phyloP scores from a whole-genome alignment of 2,329 filamentous ascomycete species.

The Cryoendolithus antarcticus region DNA sequence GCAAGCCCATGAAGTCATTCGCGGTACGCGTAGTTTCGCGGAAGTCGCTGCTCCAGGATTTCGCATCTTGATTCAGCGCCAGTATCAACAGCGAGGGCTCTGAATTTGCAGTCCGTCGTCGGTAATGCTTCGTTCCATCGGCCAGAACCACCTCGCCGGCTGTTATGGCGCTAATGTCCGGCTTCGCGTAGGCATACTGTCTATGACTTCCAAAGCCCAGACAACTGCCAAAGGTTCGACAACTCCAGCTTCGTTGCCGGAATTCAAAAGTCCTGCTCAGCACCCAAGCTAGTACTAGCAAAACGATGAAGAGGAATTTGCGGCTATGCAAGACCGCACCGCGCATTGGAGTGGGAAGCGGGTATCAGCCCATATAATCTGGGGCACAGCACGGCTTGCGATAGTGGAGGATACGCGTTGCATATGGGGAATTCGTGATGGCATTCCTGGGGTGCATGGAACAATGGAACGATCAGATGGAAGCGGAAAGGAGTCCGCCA shows the following conservation, averaged over 20 bases:
- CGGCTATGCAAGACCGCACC: too few relatives aligned
- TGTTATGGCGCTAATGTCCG: background rate
- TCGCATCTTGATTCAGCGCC: conserved; percentile 6
- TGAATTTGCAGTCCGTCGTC: background rate
- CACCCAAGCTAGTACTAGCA: background rate
- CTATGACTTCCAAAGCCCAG: conserved; percentile 1
- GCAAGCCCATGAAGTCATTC: conserved; percentile 8
- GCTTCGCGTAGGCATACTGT: background rate
- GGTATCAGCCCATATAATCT: too few relatives aligned
- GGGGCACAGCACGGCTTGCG: too few relatives aligned
- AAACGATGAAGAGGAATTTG: background rate
- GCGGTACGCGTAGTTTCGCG: conserved; percentile 5
- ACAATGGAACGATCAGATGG: too few relatives aligned
- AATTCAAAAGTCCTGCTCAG: conserved; percentile 1
- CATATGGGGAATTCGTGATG: too few relatives aligned
- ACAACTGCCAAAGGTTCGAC: conserved; percentile 1
- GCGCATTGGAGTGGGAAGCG: too few relatives aligned
- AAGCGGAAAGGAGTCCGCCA: too few relatives aligned
- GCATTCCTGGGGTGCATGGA: too few relatives aligned
- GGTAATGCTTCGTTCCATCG: conserved; percentile 8
- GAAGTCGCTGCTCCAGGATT: conserved; percentile 12
- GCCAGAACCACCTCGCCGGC: conserved; percentile 2
- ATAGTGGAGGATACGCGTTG: too few relatives aligned
- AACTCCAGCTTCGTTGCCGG: conserved; percentile 1
- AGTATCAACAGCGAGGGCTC: conserved; percentile 7